phyloP scores from a whole-genome alignment of 805 yeast species.

The Saccharomycopsis fermentans region DNA sequence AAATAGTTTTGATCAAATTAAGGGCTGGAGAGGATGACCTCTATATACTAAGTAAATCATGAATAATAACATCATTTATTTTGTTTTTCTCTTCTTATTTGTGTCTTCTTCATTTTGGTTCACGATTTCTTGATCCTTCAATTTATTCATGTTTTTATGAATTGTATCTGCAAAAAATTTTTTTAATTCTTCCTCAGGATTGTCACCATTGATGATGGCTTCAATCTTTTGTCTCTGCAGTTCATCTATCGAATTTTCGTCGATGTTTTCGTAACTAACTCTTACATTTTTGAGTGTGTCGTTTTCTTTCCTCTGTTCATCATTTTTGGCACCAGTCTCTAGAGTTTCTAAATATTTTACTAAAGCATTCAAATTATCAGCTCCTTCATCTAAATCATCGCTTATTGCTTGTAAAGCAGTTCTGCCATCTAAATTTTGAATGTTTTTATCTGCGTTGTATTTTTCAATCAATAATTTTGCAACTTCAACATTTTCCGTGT shows the following conservation, averaged over 20 bases:
- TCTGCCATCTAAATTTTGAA: constrained; percentile 62
- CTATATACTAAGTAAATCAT: neutral
- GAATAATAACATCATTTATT: neutral
- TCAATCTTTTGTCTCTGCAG: constrained; percentile 57
- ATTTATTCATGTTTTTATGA: constrained; percentile 27
- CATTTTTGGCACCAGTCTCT: neutral
- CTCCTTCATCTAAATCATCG: constrained; percentile 55
- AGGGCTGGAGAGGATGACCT: neutral
- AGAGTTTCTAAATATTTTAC: constrained; percentile 48
- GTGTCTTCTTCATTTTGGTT: neutral
- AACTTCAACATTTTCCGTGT: constrained; percentile 58
- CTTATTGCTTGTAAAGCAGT: constrained; percentile 44
- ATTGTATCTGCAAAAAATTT: constrained; percentile 59
- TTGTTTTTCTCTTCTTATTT: constrained; percentile 17
- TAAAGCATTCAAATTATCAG: constrained; percentile 71
- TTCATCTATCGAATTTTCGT: constrained; percentile 25
- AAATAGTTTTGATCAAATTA: neutral
- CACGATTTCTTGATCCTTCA: constrained; percentile 2
- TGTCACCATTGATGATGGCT: constrained; percentile 64
- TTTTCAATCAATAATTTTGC: constrained; percentile 62
- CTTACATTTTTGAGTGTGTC: constrained; percentile 14
- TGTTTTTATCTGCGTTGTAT: constrained; percentile 52
- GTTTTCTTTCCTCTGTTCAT: neutral
- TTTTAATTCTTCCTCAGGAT: constrained; percentile 64
- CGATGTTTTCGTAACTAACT: constrained; percentile 5